Base-by-base conservation (phyloP, 2,329 filamentous ascomycete species). In the Phyllachora maydis region DNA sequence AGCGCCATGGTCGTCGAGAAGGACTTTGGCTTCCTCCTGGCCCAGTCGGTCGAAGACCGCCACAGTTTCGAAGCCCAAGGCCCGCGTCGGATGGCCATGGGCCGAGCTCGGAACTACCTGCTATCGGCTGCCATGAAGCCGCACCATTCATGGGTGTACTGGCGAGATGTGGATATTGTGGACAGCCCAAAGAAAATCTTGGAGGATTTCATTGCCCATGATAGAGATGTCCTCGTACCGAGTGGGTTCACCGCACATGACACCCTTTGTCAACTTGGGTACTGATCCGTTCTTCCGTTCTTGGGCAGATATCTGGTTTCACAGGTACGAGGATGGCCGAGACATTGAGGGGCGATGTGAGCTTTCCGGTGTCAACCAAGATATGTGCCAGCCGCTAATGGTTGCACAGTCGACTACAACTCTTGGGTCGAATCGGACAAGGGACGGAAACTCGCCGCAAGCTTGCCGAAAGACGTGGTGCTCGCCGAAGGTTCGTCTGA, bases 241-340 rank as follows among this genome's bases (percentile, higher is more conserved):
- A 98, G 83, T 93, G 73, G 41, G 78, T 4, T 22, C 11, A 13
- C 7, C 22, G 11, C 13, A 3, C 8, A 12, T 18, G 13, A 17
- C 6, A 12, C 8, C 2, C 11, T 2, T 11, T 11, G 11, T 10
- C n/a, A n/a, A n/a, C 17, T 9, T 11, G 18, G n/a, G 8, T 22
- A 32, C 43, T 50, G 30, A 49, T 34, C 14, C 15, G 6, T 7
- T 16, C 22, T n/a, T n/a, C n/a, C n/a, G n/a, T n/a, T n/a, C n/a
- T n/a, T n/a, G n/a, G n/a, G n/a, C 41, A 92, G 83, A 95, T 45
- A 72, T 98, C 35, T 95, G 85, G 85, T 95, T 93, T 51, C 85
- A 95, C 45, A 67, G 83, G 23, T 92, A 91, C 38, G 55, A 69
- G 33, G 65, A 85, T 35, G 66, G 70, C 14, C 59, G 60, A 24